phyloP scores from a whole-genome alignment of 2,329 filamentous ascomycete species.

The Sporothrix pallida region DNA sequence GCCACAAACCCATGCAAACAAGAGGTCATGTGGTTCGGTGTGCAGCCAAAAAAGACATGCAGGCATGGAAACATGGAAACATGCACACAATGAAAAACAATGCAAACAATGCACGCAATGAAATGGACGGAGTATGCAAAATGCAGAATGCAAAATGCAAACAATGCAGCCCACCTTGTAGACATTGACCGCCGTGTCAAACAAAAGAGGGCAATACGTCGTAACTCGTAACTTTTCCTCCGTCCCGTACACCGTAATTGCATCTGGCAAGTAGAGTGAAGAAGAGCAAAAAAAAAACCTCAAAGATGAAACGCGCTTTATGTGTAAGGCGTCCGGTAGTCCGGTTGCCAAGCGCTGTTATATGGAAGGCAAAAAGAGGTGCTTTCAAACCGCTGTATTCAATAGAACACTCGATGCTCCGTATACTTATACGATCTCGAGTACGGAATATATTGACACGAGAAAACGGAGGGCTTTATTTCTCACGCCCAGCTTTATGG shows the following conservation, averaged over 20 bases:
- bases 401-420: too few relatives aligned
- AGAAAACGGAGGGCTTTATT: not conserved
- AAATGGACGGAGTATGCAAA: too few relatives aligned
- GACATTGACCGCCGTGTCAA: not conserved
- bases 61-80: not conserved
- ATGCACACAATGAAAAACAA: not conserved
- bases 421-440: too few relatives aligned
- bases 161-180: not conserved
- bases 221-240: too few relatives aligned
- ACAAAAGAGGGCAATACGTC: too few relatives aligned
- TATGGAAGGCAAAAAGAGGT: not conserved
- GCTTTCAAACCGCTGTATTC: too few relatives aligned
- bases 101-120: not conserved
- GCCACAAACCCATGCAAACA: not conserved
- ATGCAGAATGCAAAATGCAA: not conserved
- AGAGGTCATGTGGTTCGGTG: conserved; percentile 5
- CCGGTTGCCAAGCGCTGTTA: conserved; percentile 1
- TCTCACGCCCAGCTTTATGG: not conserved
- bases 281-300: not conserved
- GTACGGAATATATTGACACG: not conserved
- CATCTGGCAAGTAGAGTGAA: not conserved
- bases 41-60: not conserved
- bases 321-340: conserved; percentile 13
- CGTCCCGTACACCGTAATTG: too few relatives aligned
- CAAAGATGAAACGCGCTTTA: conserved; percentile 16